Evolutionary conservation across 2,329 filamentous ascomycete species (phyloP).

Genomic region (Colletotrichum cuscutae): DNA sequence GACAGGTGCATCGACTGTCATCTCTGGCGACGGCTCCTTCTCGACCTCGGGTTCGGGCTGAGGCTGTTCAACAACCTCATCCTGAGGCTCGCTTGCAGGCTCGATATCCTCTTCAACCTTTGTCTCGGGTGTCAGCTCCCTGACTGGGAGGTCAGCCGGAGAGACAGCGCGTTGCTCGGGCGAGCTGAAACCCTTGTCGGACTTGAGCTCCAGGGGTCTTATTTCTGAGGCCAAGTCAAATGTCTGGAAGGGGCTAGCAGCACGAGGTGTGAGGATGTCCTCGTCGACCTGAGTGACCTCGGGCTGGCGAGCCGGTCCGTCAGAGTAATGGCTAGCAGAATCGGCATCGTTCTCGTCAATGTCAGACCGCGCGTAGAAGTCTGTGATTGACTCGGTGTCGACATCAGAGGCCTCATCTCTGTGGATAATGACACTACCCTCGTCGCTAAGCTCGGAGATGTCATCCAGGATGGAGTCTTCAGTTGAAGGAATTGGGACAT

Average conservation of each 20-base stretch:
- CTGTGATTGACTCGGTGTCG: conserved; percentile 75
- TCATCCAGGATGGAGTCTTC: conserved; percentile 72
- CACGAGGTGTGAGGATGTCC: conserved; percentile 61
- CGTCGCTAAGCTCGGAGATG: conserved; percentile 48
- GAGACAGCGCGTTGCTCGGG: conserved; percentile 38
- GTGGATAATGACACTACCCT: conserved; percentile 74
- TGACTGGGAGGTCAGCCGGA: conserved; percentile 23
- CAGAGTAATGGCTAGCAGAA: conserved; percentile 67
- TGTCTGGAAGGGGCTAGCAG: conserved; percentile 48
- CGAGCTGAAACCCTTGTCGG: conserved; percentile 35
- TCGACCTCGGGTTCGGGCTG: conserved; percentile 2
- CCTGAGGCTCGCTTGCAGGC: background rate
- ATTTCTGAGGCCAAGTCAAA: conserved; percentile 29
- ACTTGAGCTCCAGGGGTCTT: conserved; percentile 32
- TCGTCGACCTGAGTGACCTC: conserved; percentile 49
- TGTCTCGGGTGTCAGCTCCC: conserved; percentile 14
- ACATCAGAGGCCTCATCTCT: conserved; percentile 70
- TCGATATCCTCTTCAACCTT: conserved; percentile 6
- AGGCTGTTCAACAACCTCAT: background rate
- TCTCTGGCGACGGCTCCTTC: conserved; percentile 36
- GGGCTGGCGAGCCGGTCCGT: conserved; percentile 43
- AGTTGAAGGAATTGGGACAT: conserved; percentile 88
- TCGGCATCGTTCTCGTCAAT: conserved; percentile 61
- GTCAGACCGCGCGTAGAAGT: conserved; percentile 69
- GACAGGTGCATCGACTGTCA: conserved; percentile 37